phyloP scores from a whole-genome alignment of 306 rosid genomes.

The Vigna unguiculata region DNA sequence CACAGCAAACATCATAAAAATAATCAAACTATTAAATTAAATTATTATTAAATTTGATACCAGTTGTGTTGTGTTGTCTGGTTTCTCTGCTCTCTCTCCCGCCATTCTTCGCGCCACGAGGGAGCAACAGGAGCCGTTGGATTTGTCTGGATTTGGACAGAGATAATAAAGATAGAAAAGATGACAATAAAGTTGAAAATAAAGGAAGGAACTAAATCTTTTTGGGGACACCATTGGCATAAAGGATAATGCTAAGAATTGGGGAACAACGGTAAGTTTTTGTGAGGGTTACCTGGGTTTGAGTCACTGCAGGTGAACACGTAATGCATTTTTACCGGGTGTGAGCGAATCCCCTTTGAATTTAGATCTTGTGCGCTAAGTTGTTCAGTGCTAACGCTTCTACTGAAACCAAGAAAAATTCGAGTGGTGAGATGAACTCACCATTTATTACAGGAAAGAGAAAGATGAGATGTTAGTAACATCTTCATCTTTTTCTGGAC shows the following conservation, averaged over 20 bases:
- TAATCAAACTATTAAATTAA: background rate
- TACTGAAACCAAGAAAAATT: background rate
- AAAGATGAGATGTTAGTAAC: too few species aligned
- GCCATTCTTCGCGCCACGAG: conserved; percentile 67
- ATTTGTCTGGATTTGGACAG: conserved; percentile 25
- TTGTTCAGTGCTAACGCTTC: background rate
- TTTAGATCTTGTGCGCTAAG: too few species aligned
- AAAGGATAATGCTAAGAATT: conserved; percentile 31
- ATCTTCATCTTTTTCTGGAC: too few species aligned
- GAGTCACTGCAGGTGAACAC: background rate
- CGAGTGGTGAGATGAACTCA: background rate
- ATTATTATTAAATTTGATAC: too few species aligned
- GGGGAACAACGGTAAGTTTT: background rate
- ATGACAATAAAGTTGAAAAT: conserved; percentile 51
- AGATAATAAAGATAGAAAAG: conserved; percentile 33
- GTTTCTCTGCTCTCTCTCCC: conserved; percentile 21
- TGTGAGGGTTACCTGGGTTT: background rate
- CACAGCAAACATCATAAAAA: conserved; percentile 1
- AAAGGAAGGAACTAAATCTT: background rate
- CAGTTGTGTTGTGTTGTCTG: background rate
- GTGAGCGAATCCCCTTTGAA: background rate
- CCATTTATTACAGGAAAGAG: background rate
- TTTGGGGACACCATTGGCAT: conserved; percentile 42
- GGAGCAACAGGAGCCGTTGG: conserved; percentile 48
- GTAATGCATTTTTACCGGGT: too few species aligned